phyloP scores from a whole-genome alignment of 371 early-diverging fungal species.

The Saksenaea oblongispora region DNA sequence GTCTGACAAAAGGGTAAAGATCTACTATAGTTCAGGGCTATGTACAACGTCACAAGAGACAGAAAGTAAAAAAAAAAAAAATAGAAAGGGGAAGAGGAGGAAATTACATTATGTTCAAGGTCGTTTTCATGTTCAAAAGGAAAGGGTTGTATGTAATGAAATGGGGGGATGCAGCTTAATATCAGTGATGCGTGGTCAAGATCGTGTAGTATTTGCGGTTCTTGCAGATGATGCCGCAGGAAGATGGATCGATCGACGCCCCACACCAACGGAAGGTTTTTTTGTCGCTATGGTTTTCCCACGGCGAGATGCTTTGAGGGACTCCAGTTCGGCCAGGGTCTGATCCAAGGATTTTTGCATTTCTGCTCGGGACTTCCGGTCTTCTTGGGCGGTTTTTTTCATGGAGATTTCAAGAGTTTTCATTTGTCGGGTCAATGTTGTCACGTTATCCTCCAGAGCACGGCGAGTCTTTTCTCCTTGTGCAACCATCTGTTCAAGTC shows the following conservation, averaged over 20 bases:
- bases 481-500: not conserved
- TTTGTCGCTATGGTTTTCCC: not conserved
- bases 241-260: not conserved
- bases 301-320: not conserved
- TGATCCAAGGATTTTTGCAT: conserved; percentile 8
- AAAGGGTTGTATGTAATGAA: not conserved
- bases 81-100: not conserved
- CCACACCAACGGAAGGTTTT: not conserved
- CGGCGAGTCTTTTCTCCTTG: not conserved
- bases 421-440: not conserved
- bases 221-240: not conserved
- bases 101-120: not conserved
- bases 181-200: not conserved
- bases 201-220: not conserved
- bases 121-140: not conserved
- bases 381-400: not conserved
- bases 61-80: not conserved
- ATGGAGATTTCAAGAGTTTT: not conserved
- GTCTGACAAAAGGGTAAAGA: not conserved
- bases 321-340: conserved; percentile 5
- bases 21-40: not conserved
- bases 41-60: not conserved
- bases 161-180: not conserved
- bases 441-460: not conserved
- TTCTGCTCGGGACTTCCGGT: not conserved